phyloP scores from a whole-genome alignment of 139 green algal species.

The Tetratostichococcus sp. region DNA sequence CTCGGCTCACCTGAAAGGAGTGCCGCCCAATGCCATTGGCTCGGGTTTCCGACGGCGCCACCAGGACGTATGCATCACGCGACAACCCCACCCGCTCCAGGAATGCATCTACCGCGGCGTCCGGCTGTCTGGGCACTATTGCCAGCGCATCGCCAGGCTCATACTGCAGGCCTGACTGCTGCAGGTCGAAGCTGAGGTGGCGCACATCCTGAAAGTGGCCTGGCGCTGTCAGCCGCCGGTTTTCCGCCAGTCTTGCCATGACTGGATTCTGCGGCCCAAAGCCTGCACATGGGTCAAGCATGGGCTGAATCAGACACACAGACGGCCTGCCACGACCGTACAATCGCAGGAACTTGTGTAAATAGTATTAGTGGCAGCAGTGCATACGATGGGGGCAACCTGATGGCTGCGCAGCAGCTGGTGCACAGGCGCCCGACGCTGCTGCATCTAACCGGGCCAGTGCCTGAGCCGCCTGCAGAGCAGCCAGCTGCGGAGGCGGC shows the following conservation, averaged over 20 bases:
- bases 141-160: slow-evolving; percentile 76
- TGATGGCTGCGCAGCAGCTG: neutral
- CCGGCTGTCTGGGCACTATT: slow-evolving; percentile 55
- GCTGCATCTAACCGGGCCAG: slow-evolving; percentile 38
- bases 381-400: no score
- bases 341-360: neutral
- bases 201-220: slow-evolving; percentile 81
- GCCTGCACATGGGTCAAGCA: neutral
- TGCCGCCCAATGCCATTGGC: neutral
- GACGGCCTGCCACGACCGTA: no score
- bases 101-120: slow-evolving; percentile 32
- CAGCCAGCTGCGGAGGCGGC: slow-evolving; percentile 10
- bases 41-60: slow-evolving; percentile 30
- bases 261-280: slow-evolving; percentile 48
- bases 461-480: slow-evolving; percentile 27
- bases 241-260: slow-evolving; percentile 52
- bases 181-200: slow-evolving; percentile 71
- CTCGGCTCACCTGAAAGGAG: neutral
- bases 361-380: neutral
- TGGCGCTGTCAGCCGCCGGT: slow-evolving; percentile 61
- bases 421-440: slow-evolving; percentile 7
- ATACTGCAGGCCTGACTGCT: slow-evolving; percentile 46
- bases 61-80: slow-evolving; percentile 27
- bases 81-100: slow-evolving; percentile 45
- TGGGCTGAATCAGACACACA: no score